Conservation (phyloP, 78 protist genomes). For the Guillardia theta region DNA sequence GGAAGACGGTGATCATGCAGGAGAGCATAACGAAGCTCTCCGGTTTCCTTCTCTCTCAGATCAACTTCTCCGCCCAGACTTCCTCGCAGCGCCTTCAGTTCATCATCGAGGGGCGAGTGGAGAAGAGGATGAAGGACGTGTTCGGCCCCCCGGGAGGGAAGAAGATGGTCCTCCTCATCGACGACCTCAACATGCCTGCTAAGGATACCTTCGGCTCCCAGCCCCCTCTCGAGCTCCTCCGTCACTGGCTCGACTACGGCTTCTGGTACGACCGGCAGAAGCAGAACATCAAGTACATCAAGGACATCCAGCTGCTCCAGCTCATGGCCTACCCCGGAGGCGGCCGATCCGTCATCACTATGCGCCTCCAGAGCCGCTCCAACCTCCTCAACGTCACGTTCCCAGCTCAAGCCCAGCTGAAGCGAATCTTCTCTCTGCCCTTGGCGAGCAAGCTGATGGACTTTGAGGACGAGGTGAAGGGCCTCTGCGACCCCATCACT, state of each 20-base stretch:
- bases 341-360: conserved; percentile 62
- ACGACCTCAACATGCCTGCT: conserved; percentile 87
- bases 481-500: conserved; percentile 44
- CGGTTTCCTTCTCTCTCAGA: background rate
- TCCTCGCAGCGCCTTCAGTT: conserved; percentile 66
- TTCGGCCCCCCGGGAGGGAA: conserved; percentile 68
- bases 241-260: conserved; percentile 71
- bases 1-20: conserved; percentile 68
- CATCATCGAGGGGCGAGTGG: conserved; percentile 65
- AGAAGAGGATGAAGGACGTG: conserved; percentile 63
- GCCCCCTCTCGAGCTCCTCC: conserved; percentile 76
- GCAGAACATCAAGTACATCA: conserved; percentile 45
- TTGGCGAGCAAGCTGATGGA: conserved; percentile 36
- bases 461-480: conserved; percentile 62
- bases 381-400: conserved; percentile 68
- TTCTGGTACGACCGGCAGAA: conserved; percentile 81
- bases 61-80: conserved; percentile 54
- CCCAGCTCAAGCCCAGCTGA: conserved; percentile 55
- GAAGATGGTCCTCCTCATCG: conserved; percentile 69
- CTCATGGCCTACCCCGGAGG: conserved; percentile 84
- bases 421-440: conserved; percentile 66
- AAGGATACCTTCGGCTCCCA: conserved; percentile 73
- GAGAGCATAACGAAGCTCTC: background rate
- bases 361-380: conserved; percentile 57
- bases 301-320: conserved; percentile 71